phyloP scores from a whole-genome alignment of 495 filamentous ascomycete genomes.

The Barbatosphaeria neglecta region DNA sequence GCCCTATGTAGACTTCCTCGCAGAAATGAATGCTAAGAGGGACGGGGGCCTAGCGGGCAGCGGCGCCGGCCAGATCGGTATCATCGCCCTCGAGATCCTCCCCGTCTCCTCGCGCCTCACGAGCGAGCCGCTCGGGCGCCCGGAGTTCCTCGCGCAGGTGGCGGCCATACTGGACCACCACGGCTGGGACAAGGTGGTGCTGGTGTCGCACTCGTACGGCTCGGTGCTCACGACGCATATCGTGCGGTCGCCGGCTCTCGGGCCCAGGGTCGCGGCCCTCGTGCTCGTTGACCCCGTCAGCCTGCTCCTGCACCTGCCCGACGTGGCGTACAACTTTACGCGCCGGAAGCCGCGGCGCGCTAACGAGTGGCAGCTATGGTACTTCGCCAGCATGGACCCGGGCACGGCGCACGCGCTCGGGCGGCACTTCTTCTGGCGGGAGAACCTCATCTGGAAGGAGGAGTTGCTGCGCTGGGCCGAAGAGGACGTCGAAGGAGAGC shows the following conservation, averaged over 20 bases:
- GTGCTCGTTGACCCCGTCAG: slow-evolving; percentile 56
- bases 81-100: slow-evolving; percentile 55
- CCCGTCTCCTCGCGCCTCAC: slow-evolving; percentile 52
- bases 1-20: slow-evolving; percentile 47
- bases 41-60: slow-evolving; percentile 8
- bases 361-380: slow-evolving; percentile 55
- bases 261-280: slow-evolving; percentile 30
- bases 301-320: slow-evolving; percentile 51
- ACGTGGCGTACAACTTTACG: slow-evolving; percentile 64
- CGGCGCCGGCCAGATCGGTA: slow-evolving; percentile 39
- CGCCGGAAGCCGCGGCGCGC: slow-evolving; percentile 38
- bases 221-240: slow-evolving; percentile 51
- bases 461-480: slow-evolving; percentile 27
- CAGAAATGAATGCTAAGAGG: slow-evolving; percentile 32
- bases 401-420: slow-evolving; percentile 47
- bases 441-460: slow-evolving; percentile 57
- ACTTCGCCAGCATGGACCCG: slow-evolving; percentile 54
- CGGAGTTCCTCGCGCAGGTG: slow-evolving; percentile 41
- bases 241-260: slow-evolving; percentile 31
- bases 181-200: slow-evolving; percentile 36
- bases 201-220: slow-evolving; percentile 53
- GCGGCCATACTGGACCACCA: slow-evolving; percentile 40
- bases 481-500: slow-evolving; percentile 3
- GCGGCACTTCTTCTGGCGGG: slow-evolving; percentile 56
- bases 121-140: slow-evolving; percentile 25